A percentile compares a stretch with the other conserved stretches of the same genome.
Evolutionary conservation across 257 asterid species (phyloP).

Genomic region (Galeopsis tetrahit): DNA sequence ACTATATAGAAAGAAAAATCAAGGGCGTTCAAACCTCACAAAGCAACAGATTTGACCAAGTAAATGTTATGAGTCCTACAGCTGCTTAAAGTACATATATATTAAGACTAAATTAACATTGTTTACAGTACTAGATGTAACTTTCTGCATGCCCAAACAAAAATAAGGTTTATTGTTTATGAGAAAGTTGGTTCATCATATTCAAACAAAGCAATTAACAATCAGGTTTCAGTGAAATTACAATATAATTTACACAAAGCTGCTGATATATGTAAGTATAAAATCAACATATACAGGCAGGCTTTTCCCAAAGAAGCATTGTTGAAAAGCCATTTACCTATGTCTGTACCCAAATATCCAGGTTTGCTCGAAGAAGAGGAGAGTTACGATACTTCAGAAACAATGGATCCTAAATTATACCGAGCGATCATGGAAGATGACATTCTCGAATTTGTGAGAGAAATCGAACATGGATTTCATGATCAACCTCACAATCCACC

Average conservation of each 20-base stretch:
- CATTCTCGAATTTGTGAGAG: conserved; percentile 53
- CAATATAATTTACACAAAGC: conserved; percentile 30
- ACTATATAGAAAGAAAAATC: background rate
- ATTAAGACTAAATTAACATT: background rate
- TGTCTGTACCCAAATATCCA: conserved; percentile 43
- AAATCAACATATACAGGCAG: conserved; percentile 1
- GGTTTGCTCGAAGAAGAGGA: conserved; percentile 41
- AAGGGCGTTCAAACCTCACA: background rate
- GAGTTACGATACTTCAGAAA: conserved; percentile 38
- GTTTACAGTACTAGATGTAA: background rate
- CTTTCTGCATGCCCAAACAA: conserved; percentile 19
- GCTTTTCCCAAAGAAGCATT: background rate
- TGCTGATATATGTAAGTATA: conserved; percentile 6
- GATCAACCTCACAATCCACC: conserved; percentile 33
- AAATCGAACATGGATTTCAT: conserved; percentile 37
- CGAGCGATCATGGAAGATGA: conserved; percentile 52
- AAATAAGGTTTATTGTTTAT: background rate
- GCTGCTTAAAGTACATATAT: conserved; percentile 2
- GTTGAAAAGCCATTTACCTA: conserved; percentile 30
- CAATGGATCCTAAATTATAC: conserved; percentile 54
- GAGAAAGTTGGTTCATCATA: background rate
- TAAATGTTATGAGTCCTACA: background rate
- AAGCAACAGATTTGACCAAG: background rate
- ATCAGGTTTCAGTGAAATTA: conserved; percentile 32
- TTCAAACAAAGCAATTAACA: conserved; percentile 11